Percentiles rank a stretch among this genome's conserved stretches.
phyloP scores from a whole-genome alignment of 768 basidiomycete genomes.

The Coprinopsis cinerea region DNA sequence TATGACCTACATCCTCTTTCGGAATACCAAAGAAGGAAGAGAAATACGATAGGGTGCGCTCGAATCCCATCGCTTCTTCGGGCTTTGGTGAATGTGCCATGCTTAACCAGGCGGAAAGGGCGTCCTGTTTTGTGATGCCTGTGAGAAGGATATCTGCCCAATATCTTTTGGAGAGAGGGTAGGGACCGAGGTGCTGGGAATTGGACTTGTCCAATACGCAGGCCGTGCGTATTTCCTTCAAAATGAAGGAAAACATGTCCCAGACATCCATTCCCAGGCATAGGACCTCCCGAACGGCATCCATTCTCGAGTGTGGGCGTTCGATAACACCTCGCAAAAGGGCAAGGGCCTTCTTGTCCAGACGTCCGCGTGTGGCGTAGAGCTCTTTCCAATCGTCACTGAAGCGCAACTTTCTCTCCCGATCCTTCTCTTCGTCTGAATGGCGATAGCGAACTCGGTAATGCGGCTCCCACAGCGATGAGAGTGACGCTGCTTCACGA shows the following conservation, averaged over 20 bases:
- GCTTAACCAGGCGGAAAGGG: slow-evolving; percentile 7
- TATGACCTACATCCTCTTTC: slow-evolving; percentile 9
- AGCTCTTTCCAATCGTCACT: slow-evolving; percentile 39
- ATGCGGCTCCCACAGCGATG: slow-evolving; percentile 46
- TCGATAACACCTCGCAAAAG: slow-evolving; percentile 36
- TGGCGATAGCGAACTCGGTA: slow-evolving; percentile 46
- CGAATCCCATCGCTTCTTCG: slow-evolving; percentile 5
- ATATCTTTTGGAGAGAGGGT: slow-evolving; percentile 20
- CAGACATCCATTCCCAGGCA: slow-evolving; percentile 47
- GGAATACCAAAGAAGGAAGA: slow-evolving; percentile 12
- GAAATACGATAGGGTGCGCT: slow-evolving; percentile 7
- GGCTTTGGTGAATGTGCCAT: not conserved
- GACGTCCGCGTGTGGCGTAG: slow-evolving; percentile 38
- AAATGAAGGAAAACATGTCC: slow-evolving; percentile 43
- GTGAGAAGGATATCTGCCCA: slow-evolving; percentile 8
- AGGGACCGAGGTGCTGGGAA: not conserved
- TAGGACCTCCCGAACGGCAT: slow-evolving; percentile 32
- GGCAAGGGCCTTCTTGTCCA: slow-evolving; percentile 36
- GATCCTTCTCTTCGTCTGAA: slow-evolving; percentile 31
- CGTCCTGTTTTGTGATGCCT: slow-evolving; percentile 9
- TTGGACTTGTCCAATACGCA: slow-evolving; percentile 23
- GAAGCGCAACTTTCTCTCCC: slow-evolving; percentile 21
- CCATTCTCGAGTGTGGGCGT: slow-evolving; percentile 31
- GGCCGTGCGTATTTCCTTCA: slow-evolving; percentile 15
- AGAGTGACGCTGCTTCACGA: slow-evolving; percentile 36